phyloP scores from a whole-genome alignment of 441 rosid species.

The Croton setiger region DNA sequence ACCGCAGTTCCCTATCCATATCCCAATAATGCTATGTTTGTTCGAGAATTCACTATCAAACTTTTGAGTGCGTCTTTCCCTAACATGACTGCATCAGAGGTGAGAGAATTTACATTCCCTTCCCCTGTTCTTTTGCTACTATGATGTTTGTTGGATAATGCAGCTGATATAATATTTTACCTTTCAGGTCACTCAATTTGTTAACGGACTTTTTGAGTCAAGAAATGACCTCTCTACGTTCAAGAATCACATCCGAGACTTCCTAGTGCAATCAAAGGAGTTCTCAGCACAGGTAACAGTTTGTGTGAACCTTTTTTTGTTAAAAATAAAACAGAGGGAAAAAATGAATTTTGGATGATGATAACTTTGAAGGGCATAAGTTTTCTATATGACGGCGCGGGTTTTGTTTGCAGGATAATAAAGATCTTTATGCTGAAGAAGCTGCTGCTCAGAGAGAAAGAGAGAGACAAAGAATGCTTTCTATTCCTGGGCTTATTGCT shows the following conservation, averaged over 20 bases:
- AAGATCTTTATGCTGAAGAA: slow-evolving; percentile 96
- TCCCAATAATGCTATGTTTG: slow-evolving; percentile 71
- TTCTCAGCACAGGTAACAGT: slow-evolving; percentile 77
- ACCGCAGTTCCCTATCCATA: slow-evolving; percentile 65
- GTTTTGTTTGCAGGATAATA: slow-evolving; percentile 68
- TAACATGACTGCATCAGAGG: slow-evolving; percentile 93
- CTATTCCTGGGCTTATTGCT: slow-evolving; percentile 96
- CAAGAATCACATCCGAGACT: slow-evolving; percentile 89
- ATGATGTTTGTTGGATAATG: slow-evolving; percentile 1
- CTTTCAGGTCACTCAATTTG: slow-evolving; percentile 85
- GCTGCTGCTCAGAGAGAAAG: slow-evolving; percentile 90
- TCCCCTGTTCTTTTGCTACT: slow-evolving; percentile 3
- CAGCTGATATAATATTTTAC: slow-evolving; percentile 19
- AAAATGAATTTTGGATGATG: not conserved
- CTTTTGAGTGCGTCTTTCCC: slow-evolving; percentile 96
- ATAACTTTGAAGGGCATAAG: not conserved
- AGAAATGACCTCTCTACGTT: slow-evolving; percentile 75
- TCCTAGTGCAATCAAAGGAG: slow-evolving; percentile 90
- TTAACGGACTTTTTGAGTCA: slow-evolving; percentile 79
- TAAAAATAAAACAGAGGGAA: not conserved
- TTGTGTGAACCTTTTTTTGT: not conserved
- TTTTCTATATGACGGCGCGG: not conserved
- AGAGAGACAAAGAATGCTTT: slow-evolving; percentile 94
- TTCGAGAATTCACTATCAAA: slow-evolving; percentile 91
- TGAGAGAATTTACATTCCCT: slow-evolving; percentile 17